phyloP scores from a whole-genome alignment of 805 yeast species.

The Sugiyamaella chiloensis region DNA sequence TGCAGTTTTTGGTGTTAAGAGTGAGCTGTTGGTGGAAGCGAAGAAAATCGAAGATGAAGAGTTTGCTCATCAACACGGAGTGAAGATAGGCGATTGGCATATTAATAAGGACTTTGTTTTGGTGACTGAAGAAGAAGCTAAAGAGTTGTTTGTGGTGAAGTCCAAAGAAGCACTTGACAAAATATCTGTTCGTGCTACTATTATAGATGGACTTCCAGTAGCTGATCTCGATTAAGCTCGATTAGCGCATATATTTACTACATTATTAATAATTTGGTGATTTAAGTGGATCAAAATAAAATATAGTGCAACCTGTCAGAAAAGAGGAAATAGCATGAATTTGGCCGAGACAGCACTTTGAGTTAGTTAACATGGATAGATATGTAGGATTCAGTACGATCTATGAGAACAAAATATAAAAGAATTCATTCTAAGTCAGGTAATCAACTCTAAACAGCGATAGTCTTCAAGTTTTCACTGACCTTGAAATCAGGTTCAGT shows the following conservation, averaged over 20 bases:
- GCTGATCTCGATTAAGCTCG: constrained; percentile 17
- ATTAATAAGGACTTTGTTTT: constrained; percentile 20
- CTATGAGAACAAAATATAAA: background rate
- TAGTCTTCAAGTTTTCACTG: constrained; percentile 12
- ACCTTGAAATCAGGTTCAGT: constrained; percentile 39
- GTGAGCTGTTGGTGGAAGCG: constrained; percentile 23
- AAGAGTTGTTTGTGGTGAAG: constrained; percentile 11
- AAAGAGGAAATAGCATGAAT: too few species aligned
- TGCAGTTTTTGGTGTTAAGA: constrained; percentile 39
- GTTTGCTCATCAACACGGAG: constrained; percentile 16
- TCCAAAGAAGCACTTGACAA: constrained; percentile 16
- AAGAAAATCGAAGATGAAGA: constrained; percentile 12
- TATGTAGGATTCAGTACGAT: too few species aligned
- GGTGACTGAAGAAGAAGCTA: constrained; percentile 16
- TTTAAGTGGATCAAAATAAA: too few species aligned
- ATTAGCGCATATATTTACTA: too few species aligned
- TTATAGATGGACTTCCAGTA: constrained; percentile 22
- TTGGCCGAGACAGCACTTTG: too few species aligned
- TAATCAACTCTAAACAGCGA: constrained; percentile 10
- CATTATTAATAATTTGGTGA: too few species aligned
- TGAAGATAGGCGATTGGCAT: constrained; percentile 15
- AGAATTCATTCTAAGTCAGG: too few species aligned
- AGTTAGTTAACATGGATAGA: too few species aligned
- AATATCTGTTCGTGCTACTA: constrained; percentile 13
- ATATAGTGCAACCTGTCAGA: too few species aligned